Conservation (phyloP, 192 early-diverging fungal species). For the Umbelopsis ramanniana region DNA sequence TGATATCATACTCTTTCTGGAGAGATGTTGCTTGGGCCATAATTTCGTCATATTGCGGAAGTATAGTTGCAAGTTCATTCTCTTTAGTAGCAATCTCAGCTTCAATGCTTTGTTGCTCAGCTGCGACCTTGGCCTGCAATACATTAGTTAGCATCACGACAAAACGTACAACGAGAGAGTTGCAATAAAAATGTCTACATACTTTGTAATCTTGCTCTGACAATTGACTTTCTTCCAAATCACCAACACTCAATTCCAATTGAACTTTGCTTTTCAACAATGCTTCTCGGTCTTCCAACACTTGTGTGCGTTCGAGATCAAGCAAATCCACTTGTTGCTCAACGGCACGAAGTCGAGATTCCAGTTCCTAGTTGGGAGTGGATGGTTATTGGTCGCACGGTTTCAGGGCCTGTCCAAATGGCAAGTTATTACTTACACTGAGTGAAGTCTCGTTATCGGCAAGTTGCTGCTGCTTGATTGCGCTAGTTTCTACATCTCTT, state of each 20-base stretch:
- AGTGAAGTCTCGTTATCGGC: constrained; percentile 28
- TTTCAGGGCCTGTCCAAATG: background rate
- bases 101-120: constrained; percentile 47
- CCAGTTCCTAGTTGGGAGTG: constrained; percentile 39
- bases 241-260: constrained; percentile 77
- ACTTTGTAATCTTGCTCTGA: constrained; percentile 53
- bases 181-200: background rate
- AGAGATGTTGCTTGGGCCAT: background rate
- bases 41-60: constrained; percentile 68
- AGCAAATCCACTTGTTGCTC: constrained; percentile 70
- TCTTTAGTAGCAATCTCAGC: constrained; percentile 66
- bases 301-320: constrained; percentile 68
- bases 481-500: constrained; percentile 43
- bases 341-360: constrained; percentile 54
- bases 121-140: constrained; percentile 21
- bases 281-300: constrained; percentile 74
- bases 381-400: background rate
- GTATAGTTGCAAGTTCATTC: constrained; percentile 61
- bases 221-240: constrained; percentile 71
- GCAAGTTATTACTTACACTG: constrained; percentile 32
- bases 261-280: constrained; percentile 79
- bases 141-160: background rate
- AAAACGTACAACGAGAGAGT: background rate
- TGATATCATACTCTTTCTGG: background rate
- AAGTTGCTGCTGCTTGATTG: constrained; percentile 25